These are phyloP conservation scores for Pestalotiopsis sp. DNA, from an alignment of 2,329 filamentous ascomycete species.

Conservation along the genomic window DNA sequence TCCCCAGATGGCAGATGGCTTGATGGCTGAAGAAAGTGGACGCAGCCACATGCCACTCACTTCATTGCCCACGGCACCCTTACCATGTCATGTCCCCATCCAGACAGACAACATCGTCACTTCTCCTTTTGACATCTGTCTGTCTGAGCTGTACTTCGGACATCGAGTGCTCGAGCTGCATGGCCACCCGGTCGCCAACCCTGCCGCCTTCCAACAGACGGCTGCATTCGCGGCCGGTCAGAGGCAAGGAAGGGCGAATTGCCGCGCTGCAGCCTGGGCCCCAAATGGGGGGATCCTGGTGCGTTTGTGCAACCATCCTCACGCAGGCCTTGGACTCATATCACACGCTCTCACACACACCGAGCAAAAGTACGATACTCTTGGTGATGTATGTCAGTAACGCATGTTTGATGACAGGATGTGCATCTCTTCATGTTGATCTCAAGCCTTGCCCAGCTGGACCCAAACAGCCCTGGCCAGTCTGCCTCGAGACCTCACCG, in stretches of 20 bases:
- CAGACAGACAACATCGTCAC: not conserved
- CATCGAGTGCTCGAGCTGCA: not conserved
- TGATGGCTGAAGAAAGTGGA: not conserved
- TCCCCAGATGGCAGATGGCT: not conserved
- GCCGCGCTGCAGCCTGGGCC: not conserved
- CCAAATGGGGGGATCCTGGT: not conserved
- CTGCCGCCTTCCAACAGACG: not conserved
- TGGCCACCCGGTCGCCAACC: not conserved
- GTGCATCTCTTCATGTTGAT: not conserved
- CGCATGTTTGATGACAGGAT: not conserved
- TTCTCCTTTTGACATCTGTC: not conserved
- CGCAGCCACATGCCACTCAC: too few relatives aligned
- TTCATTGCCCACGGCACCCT: too few relatives aligned
- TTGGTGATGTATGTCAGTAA: not conserved
- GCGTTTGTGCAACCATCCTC: not conserved
- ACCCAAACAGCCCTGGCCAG: not conserved
- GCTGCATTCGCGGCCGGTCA: not conserved
- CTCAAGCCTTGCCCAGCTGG: not conserved
- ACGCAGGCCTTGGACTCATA: not conserved
- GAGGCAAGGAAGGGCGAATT: not conserved
- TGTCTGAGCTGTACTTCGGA: not conserved
- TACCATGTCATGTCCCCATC: too few relatives aligned
- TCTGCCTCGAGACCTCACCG: conserved; percentile 2
- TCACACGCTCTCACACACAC: not conserved
- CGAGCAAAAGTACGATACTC: not conserved